Base-by-base conservation (phyloP, 805 yeast genomes). In the Candida alai region DNA sequence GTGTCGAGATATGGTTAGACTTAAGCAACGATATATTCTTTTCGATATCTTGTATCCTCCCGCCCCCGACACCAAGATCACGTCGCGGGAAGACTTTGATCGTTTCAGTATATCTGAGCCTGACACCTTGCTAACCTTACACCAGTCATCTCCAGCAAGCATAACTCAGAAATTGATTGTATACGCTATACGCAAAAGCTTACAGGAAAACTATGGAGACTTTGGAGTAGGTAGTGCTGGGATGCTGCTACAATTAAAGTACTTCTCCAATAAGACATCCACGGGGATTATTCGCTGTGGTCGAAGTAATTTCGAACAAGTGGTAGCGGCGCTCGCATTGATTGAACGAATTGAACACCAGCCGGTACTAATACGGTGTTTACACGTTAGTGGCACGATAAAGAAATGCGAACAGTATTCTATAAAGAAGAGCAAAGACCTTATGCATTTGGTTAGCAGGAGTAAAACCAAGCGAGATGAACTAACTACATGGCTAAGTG, bases 1-100 rank as follows among this genome's bases (percentile, higher is more conserved):
- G n/a, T n/a, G n/a, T n/a, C n/a, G n/a, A n/a, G n/a, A n/a, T n/a
- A 89, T 89, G 97, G 97, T 89, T 11, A 74, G 97, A 49, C 67
- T 89, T 19, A 89, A 89, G 56, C 79, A 88, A 12, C 65, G 97
- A 45, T 89, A 90, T 49, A 68, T 89, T 9, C 66, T 88, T 4
- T 89, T 90, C 54, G 95, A 88, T 45, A 58, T 89, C 0, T 56
- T 84, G 4, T 78, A 78, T 44, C 95, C 95, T 0, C 33, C 32
- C 57, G 14, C 17, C 3, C 44, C 39, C 1, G 33, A 22, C 18
- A 19, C 38, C 4, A 29, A 14, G 12, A 13, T 30, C 4, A 21
- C 27, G 4, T 11, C 24, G 2, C 7, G 9, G 2, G 46, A 46
- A 2, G 50, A 46, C 6, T 54, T 52, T 35, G 15, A 24, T 4